phyloP scores from a whole-genome alignment of 2,329 filamentous ascomycete species.

The Aspergillaceae sp. region DNA sequence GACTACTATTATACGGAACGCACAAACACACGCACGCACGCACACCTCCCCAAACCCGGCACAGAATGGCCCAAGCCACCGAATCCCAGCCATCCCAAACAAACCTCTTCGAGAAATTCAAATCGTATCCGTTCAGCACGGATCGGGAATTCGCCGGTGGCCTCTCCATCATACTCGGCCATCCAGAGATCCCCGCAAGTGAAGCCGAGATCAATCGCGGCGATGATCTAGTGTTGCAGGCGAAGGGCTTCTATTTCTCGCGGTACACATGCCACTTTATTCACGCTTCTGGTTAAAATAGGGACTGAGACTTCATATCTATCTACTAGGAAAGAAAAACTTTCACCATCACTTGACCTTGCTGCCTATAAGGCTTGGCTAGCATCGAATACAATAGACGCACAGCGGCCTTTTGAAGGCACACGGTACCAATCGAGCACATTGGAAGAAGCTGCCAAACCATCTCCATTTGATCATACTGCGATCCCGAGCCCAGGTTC shows the following conservation, averaged over 20 bases:
- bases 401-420: conserved; percentile 2
- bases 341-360: conserved; percentile 50
- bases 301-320: neutral
- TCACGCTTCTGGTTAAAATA: neutral
- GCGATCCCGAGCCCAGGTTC: conserved; percentile 4
- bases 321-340: conserved; percentile 28
- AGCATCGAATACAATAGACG: conserved; percentile 8
- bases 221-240: conserved; percentile 37
- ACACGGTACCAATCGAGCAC: conserved; percentile 2
- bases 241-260: conserved; percentile 42
- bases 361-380: conserved; percentile 60
- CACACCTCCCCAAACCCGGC: too few species aligned
- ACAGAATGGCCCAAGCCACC: neutral
- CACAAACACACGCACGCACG: too few species aligned
- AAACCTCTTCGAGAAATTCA: conserved; percentile 23
- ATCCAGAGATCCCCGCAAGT: conserved; percentile 30
- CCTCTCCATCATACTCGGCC: conserved; percentile 40
- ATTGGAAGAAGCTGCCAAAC: conserved; percentile 4
- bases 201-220: conserved; percentile 30
- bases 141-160: conserved; percentile 41
- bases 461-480: conserved; percentile 3
- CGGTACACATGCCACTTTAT: conserved; percentile 22
- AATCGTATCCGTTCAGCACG: conserved; percentile 31
- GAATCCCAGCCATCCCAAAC: conserved; percentile 4
- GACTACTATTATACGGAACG: too few species aligned